Evolutionary conservation across 2,329 filamentous ascomycete genomes (phyloP), one percentile per base, ranked within the genome.

Genomic region (Cladophialophora exuberans): DNA sequence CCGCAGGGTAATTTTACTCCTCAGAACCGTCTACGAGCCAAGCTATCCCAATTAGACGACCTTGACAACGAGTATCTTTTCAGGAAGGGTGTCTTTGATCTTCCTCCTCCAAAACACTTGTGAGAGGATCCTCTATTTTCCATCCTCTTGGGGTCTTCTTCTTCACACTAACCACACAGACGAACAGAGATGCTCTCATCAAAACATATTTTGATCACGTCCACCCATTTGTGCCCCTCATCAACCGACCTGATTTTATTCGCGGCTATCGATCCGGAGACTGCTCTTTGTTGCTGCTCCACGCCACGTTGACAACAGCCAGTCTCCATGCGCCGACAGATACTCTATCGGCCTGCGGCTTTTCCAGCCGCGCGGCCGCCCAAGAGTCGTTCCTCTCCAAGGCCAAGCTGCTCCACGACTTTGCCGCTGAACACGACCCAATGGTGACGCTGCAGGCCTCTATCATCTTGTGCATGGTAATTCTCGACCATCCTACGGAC

Each of bases 151-250:
- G 22, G 36, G 48, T 56, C 31, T 52, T 28, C 48, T 18, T 36
- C 20, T 52, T 54, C 47, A 54, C 46, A 58, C 43, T 57, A 56
- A 54, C 61, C n/a, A 63, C 51, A 45, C 26, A 30, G 22, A 47
- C 51, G 52, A 52, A 28, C 48, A 61, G 62, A 56, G 61, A 64
- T 51, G 49, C 49, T 35, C 56, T 64, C 49, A 44, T 64, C 41
- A 63, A 63, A 54, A 56, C 56, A 57, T 64, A 62, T 52, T 62
- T 64, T 62, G 61, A 63, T 41, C 59, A 63, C 48, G 62, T 64
- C 51, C 48, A 62, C 49, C 60, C 60, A 20, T 62, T 61, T 55
- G 49, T 44, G 54, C 59, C 62, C 33, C 47, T 61, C 25, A 57
- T 64, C 52, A 57, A 59, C 57, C 59, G 60, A 59, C 52, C 54